phyloP scores from a whole-genome alignment of 495 filamentous ascomycete genomes.

The Podospora sp. region DNA sequence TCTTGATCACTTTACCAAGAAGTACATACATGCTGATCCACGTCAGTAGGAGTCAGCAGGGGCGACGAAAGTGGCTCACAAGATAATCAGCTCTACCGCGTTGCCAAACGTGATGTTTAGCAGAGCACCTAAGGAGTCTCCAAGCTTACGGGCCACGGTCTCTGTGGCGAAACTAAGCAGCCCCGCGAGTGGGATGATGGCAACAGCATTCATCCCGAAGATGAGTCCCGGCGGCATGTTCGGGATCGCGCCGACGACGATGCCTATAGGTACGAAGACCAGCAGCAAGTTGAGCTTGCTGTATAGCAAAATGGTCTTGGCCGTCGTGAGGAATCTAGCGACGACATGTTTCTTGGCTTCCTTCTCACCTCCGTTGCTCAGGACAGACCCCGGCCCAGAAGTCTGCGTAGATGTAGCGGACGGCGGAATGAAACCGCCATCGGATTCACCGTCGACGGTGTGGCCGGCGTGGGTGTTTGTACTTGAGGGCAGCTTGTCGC shows the following conservation, averaged over 20 bases:
- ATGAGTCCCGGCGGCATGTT: slow-evolving; percentile 43
- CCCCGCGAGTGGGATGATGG: slow-evolving; percentile 81
- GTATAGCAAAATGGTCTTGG: slow-evolving; percentile 58
- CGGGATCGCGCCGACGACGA: slow-evolving; percentile 59
- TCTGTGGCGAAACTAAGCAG: slow-evolving; percentile 80
- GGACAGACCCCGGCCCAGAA: slow-evolving; percentile 60
- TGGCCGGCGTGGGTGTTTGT: slow-evolving; percentile 5
- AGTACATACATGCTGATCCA: slow-evolving; percentile 32
- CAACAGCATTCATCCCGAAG: slow-evolving; percentile 82
- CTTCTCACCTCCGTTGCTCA: slow-evolving; percentile 36
- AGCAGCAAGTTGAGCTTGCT: slow-evolving; percentile 81
- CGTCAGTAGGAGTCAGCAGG: neutral
- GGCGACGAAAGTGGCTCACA: slow-evolving; percentile 23
- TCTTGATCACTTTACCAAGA: slow-evolving; percentile 34
- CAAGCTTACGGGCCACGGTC: slow-evolving; percentile 74
- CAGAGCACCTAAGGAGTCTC: slow-evolving; percentile 78
- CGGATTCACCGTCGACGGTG: slow-evolving; percentile 24
- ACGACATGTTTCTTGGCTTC: slow-evolving; percentile 47
- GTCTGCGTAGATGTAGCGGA: slow-evolving; percentile 56
- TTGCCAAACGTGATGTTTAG: slow-evolving; percentile 90
- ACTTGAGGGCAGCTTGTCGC: neutral
- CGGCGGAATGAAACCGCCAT: slow-evolving; percentile 33
- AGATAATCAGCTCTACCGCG: slow-evolving; percentile 63
- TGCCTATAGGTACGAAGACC: slow-evolving; percentile 79
- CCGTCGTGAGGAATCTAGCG: slow-evolving; percentile 51